Evolutionary conservation across 2,329 filamentous ascomycete species (phyloP).

Genomic region (Albophoma yamanashiensis): DNA sequence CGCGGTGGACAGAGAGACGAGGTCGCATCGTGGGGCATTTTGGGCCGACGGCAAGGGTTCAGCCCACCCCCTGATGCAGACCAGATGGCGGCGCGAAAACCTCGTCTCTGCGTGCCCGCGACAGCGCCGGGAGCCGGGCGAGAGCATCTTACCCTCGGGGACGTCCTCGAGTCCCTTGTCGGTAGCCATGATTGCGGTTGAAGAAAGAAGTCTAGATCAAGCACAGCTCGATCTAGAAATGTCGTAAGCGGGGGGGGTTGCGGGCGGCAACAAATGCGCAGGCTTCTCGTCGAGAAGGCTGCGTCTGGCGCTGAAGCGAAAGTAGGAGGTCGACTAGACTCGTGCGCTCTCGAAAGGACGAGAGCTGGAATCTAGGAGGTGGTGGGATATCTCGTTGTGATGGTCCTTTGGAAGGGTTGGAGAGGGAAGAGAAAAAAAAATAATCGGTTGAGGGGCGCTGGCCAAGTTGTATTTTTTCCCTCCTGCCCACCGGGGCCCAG

Average conservation of each 20-base stretch:
- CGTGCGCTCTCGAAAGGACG: conserved; percentile 33
- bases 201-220: conserved; percentile 57
- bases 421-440: conserved; percentile 23
- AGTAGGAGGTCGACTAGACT: conserved; percentile 31
- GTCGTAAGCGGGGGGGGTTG: conserved; percentile 29
- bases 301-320: conserved; percentile 17
- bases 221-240: conserved; percentile 64
- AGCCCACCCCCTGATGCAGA: neutral
- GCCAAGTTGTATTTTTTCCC: conserved; percentile 23
- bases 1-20: neutral
- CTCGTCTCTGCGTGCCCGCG: neutral
- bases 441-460: conserved; percentile 26
- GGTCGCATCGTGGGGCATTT: conserved; percentile 1
- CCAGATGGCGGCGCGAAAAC: neutral
- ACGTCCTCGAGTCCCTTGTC: conserved; percentile 98
- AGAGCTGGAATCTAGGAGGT: conserved; percentile 33
- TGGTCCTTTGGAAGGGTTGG: conserved; percentile 18
- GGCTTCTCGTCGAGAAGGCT: conserved; percentile 23
- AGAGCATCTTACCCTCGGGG: conserved; percentile 67
- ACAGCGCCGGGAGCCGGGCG: neutral
- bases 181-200: conserved; percentile 91
- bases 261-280: conserved; percentile 22
- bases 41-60: neutral
- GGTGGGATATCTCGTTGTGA: conserved; percentile 19
- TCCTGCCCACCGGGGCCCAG: conserved; percentile 4